Evolutionary conservation across 495 filamentous ascomycete species (phyloP).

Genomic region (Oidiodendron maius): DNA sequence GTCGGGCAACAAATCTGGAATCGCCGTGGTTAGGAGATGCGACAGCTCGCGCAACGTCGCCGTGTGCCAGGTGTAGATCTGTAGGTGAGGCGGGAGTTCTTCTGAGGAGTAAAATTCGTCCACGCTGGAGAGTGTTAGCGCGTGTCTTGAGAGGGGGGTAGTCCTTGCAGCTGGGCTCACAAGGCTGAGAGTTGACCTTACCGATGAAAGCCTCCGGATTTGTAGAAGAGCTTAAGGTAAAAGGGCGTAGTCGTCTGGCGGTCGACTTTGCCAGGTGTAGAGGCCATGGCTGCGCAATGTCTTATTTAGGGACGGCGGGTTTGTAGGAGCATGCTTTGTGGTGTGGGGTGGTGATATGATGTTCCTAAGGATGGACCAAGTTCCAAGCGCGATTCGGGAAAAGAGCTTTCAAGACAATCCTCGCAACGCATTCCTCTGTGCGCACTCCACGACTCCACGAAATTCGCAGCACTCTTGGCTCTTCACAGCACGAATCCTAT

Average conservation of each 20-base stretch:
- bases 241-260: slow-evolving; percentile 79
- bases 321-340: slow-evolving; percentile 2
- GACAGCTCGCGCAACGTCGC: slow-evolving; percentile 81
- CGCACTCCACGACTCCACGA: too few relatives aligned
- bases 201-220: slow-evolving; percentile 65
- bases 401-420: too few relatives aligned
- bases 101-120: slow-evolving; percentile 55
- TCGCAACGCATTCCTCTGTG: too few relatives aligned
- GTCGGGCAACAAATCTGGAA: slow-evolving; percentile 64
- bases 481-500: too few relatives aligned
- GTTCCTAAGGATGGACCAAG: too few relatives aligned
- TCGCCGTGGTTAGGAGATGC: slow-evolving; percentile 61
- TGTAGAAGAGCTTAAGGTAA: slow-evolving; percentile 86
- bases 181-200: slow-evolving; percentile 33
- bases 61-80: slow-evolving; percentile 84
- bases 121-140: slow-evolving; percentile 37
- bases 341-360: slow-evolving; percentile 4
- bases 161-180: slow-evolving; percentile 10
- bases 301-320: slow-evolving; percentile 8
- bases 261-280: slow-evolving; percentile 42
- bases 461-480: too few relatives aligned
- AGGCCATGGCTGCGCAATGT: slow-evolving; percentile 9
- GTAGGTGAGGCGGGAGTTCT: slow-evolving; percentile 59
- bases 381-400: too few relatives aligned
- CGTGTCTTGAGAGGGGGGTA: not conserved